Base-by-base conservation (phyloP, 495 filamentous ascomycete genomes). In the Talaromyces adpressus region DNA sequence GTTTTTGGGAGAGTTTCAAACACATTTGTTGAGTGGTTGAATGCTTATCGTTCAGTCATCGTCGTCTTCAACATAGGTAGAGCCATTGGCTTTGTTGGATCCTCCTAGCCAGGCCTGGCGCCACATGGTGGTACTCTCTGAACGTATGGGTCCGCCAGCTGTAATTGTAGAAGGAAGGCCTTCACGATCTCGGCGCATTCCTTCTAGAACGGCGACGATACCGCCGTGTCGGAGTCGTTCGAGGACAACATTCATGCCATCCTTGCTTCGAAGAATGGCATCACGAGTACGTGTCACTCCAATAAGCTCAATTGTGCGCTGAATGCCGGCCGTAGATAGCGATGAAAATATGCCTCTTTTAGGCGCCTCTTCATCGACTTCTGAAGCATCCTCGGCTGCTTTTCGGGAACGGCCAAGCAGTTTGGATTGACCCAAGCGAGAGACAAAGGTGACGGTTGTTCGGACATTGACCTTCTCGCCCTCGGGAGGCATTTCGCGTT, bases 191-290 rank as follows among this genome's bases (percentile, higher is more conserved):
- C 81, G 77, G 62, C 89, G 82, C 86, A 93, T 90, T 29, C 90
- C 90, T 72, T 97, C 93, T 49, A 94, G 75, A 18, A 97, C 89
- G 20, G 85, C 91, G 27, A 93, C 89, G 45, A 97, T 85, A 11
- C 96, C 90, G 12, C 92, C 91, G 60, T 81, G 79, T 61, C 94
- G 84, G 65, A 98, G 71, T 39, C 94, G 83, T 73, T 95, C 91
- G 25, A 99, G 80, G 16, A 99, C 93, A 51, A 97, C 85, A 62
- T 88, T 90, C 94, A 99, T 97, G 18, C 95, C 94, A 71, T 97
- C 87, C 67, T 92, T 91, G 71, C 90, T 93, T 71, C 93, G 95
- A 61, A 88, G 79, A 61, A 98, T 79, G 47, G 92, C 90, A 63
- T 92, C 89, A 56, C 87, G 82, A 59, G 94, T 95, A 62, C 91